Conservation (phyloP, 2,329 filamentous ascomycete species). For the Drechslerella coelobrocha region DNA sequence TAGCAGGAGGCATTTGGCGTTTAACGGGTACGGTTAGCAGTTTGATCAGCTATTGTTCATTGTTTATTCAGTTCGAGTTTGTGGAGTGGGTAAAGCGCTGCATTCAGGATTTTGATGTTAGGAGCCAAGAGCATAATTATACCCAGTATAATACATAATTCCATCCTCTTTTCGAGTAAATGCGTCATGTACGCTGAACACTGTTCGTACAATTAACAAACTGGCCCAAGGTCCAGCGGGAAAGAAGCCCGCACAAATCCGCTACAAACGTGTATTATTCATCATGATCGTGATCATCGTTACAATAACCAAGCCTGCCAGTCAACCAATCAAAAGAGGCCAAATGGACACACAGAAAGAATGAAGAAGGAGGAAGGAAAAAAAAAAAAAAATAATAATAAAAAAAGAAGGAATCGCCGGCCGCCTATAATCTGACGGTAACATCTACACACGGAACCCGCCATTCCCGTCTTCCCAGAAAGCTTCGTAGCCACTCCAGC, state of each 20-base stretch:
- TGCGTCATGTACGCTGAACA: no score
- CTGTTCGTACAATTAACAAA: no score
- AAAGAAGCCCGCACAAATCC: background rate
- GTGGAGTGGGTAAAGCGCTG: no score
- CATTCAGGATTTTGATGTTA: no score
- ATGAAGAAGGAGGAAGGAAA: conserved; percentile 6
- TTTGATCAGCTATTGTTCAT: background rate
- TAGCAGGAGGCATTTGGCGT: background rate
- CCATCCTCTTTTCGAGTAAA: no score
- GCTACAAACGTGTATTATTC: conserved; percentile 1
- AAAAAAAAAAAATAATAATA: background rate
- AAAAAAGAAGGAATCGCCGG: background rate
- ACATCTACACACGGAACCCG: conserved; percentile 89
- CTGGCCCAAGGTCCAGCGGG: no score
- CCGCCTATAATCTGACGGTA: conserved; percentile 72
- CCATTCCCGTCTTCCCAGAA: conserved; percentile 86
- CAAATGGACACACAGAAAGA: background rate
- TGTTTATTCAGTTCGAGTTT: no score
- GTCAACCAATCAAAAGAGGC: background rate
- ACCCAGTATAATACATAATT: no score
- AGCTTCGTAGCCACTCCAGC: conserved; percentile 82
- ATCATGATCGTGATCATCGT: conserved; percentile 11
- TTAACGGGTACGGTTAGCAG: background rate
- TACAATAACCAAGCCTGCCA: conserved; percentile 2
- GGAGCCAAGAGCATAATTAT: no score